Evolutionary conservation across 1,139 yeast genomes (phyloP).

Genomic region (Magnusiomyces tetraspermus): DNA sequence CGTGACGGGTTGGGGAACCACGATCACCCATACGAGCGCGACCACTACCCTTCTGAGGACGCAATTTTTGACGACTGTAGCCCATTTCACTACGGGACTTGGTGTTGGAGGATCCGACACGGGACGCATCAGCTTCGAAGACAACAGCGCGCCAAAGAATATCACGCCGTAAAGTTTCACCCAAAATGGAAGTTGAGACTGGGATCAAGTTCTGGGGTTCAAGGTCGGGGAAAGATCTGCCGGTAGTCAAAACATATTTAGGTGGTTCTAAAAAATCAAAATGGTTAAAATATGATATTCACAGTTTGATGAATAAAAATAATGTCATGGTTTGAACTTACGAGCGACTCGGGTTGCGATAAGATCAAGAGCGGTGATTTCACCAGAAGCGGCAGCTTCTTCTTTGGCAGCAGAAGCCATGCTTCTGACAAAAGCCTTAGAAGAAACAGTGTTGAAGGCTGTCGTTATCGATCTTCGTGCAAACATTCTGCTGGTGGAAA

Average conservation of each 20-base stretch:
- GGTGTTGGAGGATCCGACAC: slow-evolving; percentile 85
- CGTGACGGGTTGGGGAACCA: slow-evolving; percentile 84
- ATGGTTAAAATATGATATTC: too few relatives aligned
- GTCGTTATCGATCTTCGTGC: slow-evolving; percentile 1
- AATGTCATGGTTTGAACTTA: neutral
- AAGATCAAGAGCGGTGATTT: neutral
- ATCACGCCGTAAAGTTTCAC: slow-evolving; percentile 78
- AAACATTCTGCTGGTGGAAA: neutral
- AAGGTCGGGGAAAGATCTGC: slow-evolving; percentile 78
- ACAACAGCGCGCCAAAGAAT: slow-evolving; percentile 90
- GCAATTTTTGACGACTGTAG: slow-evolving; percentile 70
- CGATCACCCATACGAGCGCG: slow-evolving; percentile 94
- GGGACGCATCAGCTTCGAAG: slow-evolving; percentile 77
- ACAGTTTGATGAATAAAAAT: neutral
- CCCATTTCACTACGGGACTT: slow-evolving; percentile 82
- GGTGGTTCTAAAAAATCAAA: slow-evolving; percentile 42
- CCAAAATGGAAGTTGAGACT: slow-evolving; percentile 57
- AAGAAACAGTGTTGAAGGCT: neutral
- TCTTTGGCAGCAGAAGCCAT: slow-evolving; percentile 1
- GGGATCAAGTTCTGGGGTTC: slow-evolving; percentile 76
- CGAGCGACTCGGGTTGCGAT: slow-evolving; percentile 5
- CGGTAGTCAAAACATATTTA: slow-evolving; percentile 65
- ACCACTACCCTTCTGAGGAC: slow-evolving; percentile 91
- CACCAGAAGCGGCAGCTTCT: neutral
- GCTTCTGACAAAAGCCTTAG: neutral